These are phyloP conservation scores for Apophysomyces trapeziformis DNA, from an alignment of 371 early-diverging fungal species.

Conservation along the genomic window DNA sequence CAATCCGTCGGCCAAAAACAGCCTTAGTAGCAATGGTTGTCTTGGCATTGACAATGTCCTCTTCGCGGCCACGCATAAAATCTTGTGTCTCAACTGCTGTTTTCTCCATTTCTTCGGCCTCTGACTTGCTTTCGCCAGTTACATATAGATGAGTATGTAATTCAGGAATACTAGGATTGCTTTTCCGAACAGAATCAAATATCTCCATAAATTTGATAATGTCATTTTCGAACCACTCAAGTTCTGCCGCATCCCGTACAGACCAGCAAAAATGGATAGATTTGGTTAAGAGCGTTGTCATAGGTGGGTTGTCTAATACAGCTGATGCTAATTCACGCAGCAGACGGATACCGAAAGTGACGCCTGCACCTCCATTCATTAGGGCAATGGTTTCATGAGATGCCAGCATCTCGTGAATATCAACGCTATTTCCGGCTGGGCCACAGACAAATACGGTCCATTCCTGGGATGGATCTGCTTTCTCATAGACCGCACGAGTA, in stretches of 20 bases:
- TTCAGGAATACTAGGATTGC: conserved; percentile 14
- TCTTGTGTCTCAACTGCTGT: background rate
- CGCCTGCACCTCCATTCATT: conserved; percentile 58
- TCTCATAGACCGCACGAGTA: conserved; percentile 46
- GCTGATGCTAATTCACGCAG: conserved; percentile 46
- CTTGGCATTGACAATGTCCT: background rate
- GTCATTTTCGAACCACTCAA: conserved; percentile 58
- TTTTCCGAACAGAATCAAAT: conserved; percentile 22
- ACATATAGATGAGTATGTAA: conserved; percentile 25
- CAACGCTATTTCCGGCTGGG: conserved; percentile 46
- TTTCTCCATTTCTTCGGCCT: background rate
- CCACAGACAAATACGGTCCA: conserved; percentile 53
- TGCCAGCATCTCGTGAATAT: conserved; percentile 24
- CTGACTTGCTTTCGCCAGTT: conserved; percentile 12
- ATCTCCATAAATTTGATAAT: conserved; percentile 34
- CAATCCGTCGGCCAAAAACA: conserved; percentile 10
- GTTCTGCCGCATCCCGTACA: conserved; percentile 41
- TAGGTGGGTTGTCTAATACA: conserved; percentile 17
- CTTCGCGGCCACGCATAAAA: background rate
- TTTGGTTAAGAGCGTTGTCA: conserved; percentile 22
- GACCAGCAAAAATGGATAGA: conserved; percentile 44
- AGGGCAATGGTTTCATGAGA: conserved; percentile 40
- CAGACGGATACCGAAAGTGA: conserved; percentile 57
- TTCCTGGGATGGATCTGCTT: conserved; percentile 38
- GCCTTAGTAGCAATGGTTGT: background rate